Percentiles rank a stretch among this genome's conserved stretches.
phyloP scores from a whole-genome alignment of 352 stramenopile species.

The Phytophthora ohioensis region DNA sequence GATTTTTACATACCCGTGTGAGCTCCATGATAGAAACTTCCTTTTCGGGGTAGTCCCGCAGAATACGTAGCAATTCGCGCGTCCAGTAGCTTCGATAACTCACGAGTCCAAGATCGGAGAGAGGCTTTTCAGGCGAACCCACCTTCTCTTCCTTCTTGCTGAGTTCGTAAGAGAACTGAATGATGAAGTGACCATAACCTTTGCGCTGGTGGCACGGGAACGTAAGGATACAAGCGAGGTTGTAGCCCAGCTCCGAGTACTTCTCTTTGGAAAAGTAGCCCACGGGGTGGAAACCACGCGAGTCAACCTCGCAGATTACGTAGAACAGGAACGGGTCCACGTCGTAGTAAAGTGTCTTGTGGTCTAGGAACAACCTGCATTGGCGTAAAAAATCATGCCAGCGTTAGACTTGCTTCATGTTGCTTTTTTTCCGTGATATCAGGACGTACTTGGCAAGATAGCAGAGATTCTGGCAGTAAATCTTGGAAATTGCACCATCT shows the following conservation, averaged over 20 bases:
- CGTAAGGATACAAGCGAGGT: conserved; percentile 99
- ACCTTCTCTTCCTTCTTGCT: conserved; percentile 98
- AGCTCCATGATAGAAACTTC: conserved; percentile 97
- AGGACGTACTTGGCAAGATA: conserved; percentile 95
- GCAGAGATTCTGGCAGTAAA: conserved; percentile 99
- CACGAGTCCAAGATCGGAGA: conserved; percentile 99
- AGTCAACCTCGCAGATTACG: conserved; percentile 96
- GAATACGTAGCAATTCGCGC: conserved; percentile 94
- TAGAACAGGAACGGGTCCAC: conserved; percentile 99
- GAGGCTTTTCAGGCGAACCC: conserved; percentile 98
- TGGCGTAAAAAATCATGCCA: background rate
- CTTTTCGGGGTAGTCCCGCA: conserved; percentile 83
- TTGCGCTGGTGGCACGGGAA: conserved; percentile 99
- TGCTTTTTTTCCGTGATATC: background rate
- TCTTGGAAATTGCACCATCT: conserved; percentile 95
- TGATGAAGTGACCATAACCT: conserved; percentile 99
- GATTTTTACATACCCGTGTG: conserved; percentile 67
- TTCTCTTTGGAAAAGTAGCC: conserved; percentile 99
- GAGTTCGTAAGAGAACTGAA: conserved; percentile 99
- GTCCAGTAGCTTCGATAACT: conserved; percentile 99
- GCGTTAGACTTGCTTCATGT: background rate
- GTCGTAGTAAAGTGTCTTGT: conserved; percentile 99
- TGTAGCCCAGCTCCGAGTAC: conserved; percentile 97
- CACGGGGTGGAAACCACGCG: conserved; percentile 93
- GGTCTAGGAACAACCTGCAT: conserved; percentile 97